Evolutionary conservation across 768 basidiomycete species (phyloP).

Genomic region (Collybia nuda): DNA sequence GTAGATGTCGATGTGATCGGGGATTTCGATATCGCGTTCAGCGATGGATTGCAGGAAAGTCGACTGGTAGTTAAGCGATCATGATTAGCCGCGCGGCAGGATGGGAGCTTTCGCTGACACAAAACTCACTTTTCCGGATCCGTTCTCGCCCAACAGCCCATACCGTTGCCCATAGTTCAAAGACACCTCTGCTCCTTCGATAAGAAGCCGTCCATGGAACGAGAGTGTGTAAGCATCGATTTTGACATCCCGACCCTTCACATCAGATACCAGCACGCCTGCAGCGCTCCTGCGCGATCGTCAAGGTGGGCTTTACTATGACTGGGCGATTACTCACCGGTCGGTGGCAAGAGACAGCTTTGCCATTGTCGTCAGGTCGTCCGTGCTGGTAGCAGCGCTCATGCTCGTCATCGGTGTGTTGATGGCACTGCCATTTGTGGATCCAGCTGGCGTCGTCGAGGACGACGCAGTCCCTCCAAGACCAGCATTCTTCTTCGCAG

Average conservation of each 20-base stretch:
- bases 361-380: conserved; percentile 84
- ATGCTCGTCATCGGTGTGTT: conserved; percentile 84
- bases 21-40: conserved; percentile 93
- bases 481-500: conserved; percentile 68
- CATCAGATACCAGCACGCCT: conserved; percentile 91
- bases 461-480: conserved; percentile 49
- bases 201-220: conserved; percentile 90
- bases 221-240: conserved; percentile 94
- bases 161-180: conserved; percentile 89
- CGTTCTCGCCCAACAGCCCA: conserved; percentile 95
- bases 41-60: conserved; percentile 96
- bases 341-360: conserved; percentile 90
- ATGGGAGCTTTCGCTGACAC: too few species aligned
- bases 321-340: conserved; percentile 47
- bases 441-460: conserved; percentile 60
- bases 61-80: conserved; percentile 49
- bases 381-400: conserved; percentile 77
- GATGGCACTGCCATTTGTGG: conserved; percentile 57
- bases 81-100: too few species aligned
- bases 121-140: conserved; percentile 90
- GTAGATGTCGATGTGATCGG: conserved; percentile 95
- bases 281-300: conserved; percentile 69
- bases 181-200: conserved; percentile 61
- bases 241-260: conserved; percentile 94
- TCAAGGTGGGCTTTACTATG: neutral